A percentile compares a stretch with the other conserved stretches of the same genome.
Evolutionary conservation across 2,329 filamentous ascomycete species (phyloP).

Genomic region (Hypoxylon sp.): DNA sequence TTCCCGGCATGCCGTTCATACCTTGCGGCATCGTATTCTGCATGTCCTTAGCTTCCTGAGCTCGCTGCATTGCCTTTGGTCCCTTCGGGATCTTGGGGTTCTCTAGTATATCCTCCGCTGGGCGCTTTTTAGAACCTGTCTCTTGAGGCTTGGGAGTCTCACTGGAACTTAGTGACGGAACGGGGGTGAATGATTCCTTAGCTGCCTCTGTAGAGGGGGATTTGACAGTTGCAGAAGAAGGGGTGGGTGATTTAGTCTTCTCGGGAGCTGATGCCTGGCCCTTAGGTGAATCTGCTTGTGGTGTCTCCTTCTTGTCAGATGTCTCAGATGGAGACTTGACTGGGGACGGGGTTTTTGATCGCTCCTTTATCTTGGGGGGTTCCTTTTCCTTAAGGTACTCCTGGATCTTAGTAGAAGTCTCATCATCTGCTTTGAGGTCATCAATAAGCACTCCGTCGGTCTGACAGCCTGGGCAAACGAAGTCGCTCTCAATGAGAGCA

Average conservation of each 20-base stretch:
- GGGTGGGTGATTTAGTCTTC: slow-evolving; percentile 51
- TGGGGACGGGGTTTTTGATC: slow-evolving; percentile 63
- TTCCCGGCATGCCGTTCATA: slow-evolving; percentile 62
- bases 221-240: slow-evolving; percentile 52
- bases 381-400: slow-evolving; percentile 76
- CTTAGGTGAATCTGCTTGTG: slow-evolving; percentile 56
- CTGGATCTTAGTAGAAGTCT: slow-evolving; percentile 83
- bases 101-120: slow-evolving; percentile 79
- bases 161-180: slow-evolving; percentile 45
- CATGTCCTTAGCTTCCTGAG: slow-evolving; percentile 63
- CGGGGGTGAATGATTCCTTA: slow-evolving; percentile 49
- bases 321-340: slow-evolving; percentile 53
- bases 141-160: slow-evolving; percentile 45
- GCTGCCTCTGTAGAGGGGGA: slow-evolving; percentile 48
- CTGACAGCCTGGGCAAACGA: slow-evolving; percentile 93
- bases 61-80: slow-evolving; percentile 74
- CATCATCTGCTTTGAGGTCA: slow-evolving; percentile 87
- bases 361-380: slow-evolving; percentile 60
- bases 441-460: slow-evolving; percentile 93
- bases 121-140: slow-evolving; percentile 79
- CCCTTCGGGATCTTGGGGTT: slow-evolving; percentile 76
- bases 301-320: slow-evolving; percentile 52
- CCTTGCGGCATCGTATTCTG: slow-evolving; percentile 64
- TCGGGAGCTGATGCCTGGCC: slow-evolving; percentile 52
- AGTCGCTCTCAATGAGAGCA: slow-evolving; percentile 97